Conservation (phyloP, 495 filamentous ascomycete genomes). For the Tuber aestivum region DNA sequence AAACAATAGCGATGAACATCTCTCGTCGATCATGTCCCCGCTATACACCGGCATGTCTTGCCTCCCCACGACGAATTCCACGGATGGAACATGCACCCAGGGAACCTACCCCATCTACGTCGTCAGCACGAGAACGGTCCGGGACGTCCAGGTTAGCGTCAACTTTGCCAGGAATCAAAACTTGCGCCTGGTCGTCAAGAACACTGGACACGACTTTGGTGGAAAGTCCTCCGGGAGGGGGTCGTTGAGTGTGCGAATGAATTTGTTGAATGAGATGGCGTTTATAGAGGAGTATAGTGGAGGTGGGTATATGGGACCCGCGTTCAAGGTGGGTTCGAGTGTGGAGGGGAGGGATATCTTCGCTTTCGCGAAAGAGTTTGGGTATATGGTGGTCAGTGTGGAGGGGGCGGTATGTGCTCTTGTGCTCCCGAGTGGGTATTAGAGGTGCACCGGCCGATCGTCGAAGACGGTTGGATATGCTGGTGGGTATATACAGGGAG, state of each 20-base stretch:
- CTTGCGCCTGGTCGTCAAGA: constrained; percentile 50
- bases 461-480: constrained; percentile 48
- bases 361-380: constrained; percentile 46
- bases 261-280: no score
- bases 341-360: constrained; percentile 53
- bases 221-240: no score
- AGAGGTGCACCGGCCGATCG: no score
- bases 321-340: constrained; percentile 56
- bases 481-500: constrained; percentile 54
- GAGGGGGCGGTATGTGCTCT: constrained; percentile 43
- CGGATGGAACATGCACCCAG: constrained; percentile 47
- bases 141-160: constrained; percentile 55
- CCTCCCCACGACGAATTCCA: constrained; percentile 42
- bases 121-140: constrained; percentile 54
- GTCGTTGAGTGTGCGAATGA: no score
- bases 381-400: constrained; percentile 52
- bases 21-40: constrained; percentile 48
- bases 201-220: no score
- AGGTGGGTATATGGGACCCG: constrained; percentile 47
- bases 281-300: constrained; percentile 18
- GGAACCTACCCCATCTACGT: constrained; percentile 57
- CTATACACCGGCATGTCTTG: constrained; percentile 47
- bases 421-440: not conserved
- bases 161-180: constrained; percentile 58
- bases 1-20: constrained; percentile 37